phyloP scores from a whole-genome alignment of 2,329 filamentous ascomycete species.

The Ophiocordyceps unilateralis region DNA sequence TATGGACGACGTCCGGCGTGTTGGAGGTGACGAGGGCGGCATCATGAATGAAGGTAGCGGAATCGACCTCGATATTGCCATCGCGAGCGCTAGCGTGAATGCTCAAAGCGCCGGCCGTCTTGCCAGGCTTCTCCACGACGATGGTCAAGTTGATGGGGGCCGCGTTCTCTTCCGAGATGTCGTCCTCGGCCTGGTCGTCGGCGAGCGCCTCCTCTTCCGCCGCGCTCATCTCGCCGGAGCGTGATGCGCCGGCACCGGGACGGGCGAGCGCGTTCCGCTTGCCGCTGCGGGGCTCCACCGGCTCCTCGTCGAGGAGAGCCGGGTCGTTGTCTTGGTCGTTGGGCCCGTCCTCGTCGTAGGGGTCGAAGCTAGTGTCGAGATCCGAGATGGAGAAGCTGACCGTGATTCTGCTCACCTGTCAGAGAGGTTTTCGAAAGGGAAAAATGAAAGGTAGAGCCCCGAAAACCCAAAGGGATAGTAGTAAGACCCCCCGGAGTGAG shows the following conservation, averaged over 20 bases:
- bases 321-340: neutral
- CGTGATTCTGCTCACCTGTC: conserved; percentile 19
- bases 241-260: conserved; percentile 27
- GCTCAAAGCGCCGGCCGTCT: conserved; percentile 54
- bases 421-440: neutral
- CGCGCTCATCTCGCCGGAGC: conserved; percentile 31
- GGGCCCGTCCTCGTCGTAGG: conserved; percentile 17
- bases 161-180: conserved; percentile 34
- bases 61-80: conserved; percentile 73
- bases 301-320: conserved; percentile 17
- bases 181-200: conserved; percentile 32
- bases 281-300: too few species aligned
- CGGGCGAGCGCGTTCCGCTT: too few species aligned
- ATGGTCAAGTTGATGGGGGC: conserved; percentile 76
- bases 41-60: conserved; percentile 75
- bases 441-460: conserved; percentile 1
- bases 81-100: conserved; percentile 79
- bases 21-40: conserved; percentile 60
- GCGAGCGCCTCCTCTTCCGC: conserved; percentile 17
- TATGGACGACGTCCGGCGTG: conserved; percentile 60
- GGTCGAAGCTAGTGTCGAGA: conserved; percentile 19
- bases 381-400: conserved; percentile 25
- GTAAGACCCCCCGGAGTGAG: too few species aligned
- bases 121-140: conserved; percentile 71
- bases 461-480: too few species aligned